Percentiles rank a stretch among this genome's conserved stretches.
phyloP scores from a whole-genome alignment of 2,329 filamentous ascomycete species.

The Tolypocladium nubicola region DNA sequence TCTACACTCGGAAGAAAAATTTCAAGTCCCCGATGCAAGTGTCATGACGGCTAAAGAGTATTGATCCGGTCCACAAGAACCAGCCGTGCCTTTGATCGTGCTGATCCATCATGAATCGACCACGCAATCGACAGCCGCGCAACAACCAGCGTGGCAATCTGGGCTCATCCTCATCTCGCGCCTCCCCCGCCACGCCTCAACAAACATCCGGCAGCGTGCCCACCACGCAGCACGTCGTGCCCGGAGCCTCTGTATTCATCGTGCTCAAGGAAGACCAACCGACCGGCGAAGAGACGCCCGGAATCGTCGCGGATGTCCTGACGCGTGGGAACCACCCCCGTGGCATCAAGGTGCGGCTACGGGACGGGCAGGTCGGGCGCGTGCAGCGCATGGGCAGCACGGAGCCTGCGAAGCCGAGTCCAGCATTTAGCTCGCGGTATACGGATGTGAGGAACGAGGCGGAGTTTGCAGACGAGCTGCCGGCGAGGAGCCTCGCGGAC shows the following conservation, averaged over 20 bases:
- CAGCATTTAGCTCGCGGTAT: constrained; percentile 17
- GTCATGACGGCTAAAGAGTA: no score
- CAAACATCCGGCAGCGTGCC: constrained; percentile 32
- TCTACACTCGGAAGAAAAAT: no score
- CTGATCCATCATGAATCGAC: constrained; percentile 15
- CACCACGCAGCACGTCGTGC: constrained; percentile 39
- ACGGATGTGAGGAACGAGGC: constrained; percentile 23
- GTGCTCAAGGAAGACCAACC: constrained; percentile 67
- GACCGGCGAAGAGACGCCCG: constrained; percentile 60
- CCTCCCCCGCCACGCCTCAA: constrained; percentile 19
- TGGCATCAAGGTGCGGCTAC: constrained; percentile 68
- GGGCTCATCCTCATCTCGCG: not conserved
- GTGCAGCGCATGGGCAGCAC: constrained; percentile 50
- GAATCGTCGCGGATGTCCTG: constrained; percentile 55
- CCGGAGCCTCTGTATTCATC: constrained; percentile 58
- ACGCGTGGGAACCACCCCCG: constrained; percentile 66
- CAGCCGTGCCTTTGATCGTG: no score
- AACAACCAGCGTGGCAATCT: constrained; percentile 3
- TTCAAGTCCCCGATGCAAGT: no score
- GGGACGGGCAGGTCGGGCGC: constrained; percentile 60
- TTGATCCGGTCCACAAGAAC: no score
- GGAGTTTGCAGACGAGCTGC: constrained; percentile 24
- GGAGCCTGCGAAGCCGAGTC: constrained; percentile 2
- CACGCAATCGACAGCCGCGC: constrained; percentile 21
- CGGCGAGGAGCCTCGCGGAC: constrained; percentile 30